phyloP scores from a whole-genome alignment of 2,329 filamentous ascomycete genomes.

The Scedosporium dehoogii region DNA sequence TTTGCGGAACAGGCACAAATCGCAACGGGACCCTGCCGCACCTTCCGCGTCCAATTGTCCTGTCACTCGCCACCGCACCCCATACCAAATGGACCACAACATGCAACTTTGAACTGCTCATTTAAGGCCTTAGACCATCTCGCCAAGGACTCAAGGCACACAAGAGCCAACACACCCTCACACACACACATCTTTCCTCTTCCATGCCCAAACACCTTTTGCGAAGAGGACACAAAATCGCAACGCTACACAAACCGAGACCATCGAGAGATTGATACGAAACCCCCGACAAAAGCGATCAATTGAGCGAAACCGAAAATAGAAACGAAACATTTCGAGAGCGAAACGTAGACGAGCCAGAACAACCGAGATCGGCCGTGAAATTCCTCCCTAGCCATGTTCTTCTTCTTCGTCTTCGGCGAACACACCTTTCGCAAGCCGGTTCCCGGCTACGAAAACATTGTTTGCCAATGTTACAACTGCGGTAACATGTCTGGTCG shows the following conservation, averaged over 20 bases:
- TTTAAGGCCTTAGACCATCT: too few species aligned
- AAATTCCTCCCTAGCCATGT: slow-evolving; percentile 29
- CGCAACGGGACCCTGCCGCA: too few species aligned
- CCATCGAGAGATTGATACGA: background rate
- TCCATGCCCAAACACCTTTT: too few species aligned
- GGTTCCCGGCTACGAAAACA: slow-evolving; percentile 50
- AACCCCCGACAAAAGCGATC: background rate
- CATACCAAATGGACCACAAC: too few species aligned
- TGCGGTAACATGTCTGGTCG: slow-evolving; percentile 53
- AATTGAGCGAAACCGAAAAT: background rate
- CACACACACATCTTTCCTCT: too few species aligned
- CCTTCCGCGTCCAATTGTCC: too few species aligned
- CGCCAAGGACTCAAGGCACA: too few species aligned
- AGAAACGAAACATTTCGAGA: background rate
- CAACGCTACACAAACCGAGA: background rate
- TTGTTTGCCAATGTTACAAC: slow-evolving; percentile 55
- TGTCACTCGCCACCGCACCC: too few species aligned
- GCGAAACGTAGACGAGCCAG: background rate
- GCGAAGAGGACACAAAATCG: background rate
- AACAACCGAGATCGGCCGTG: background rate
- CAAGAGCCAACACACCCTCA: too few species aligned
- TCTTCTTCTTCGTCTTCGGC: slow-evolving; percentile 52
- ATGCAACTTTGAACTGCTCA: too few species aligned
- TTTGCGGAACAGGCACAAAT: too few species aligned
- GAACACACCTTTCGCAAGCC: slow-evolving; percentile 52